A percentile compares a stretch with the other conserved stretches of the same genome.
These are phyloP conservation scores for Lathyrus aphaca DNA, from an alignment of 306 rosid genomes.

Conservation along the genomic window DNA sequence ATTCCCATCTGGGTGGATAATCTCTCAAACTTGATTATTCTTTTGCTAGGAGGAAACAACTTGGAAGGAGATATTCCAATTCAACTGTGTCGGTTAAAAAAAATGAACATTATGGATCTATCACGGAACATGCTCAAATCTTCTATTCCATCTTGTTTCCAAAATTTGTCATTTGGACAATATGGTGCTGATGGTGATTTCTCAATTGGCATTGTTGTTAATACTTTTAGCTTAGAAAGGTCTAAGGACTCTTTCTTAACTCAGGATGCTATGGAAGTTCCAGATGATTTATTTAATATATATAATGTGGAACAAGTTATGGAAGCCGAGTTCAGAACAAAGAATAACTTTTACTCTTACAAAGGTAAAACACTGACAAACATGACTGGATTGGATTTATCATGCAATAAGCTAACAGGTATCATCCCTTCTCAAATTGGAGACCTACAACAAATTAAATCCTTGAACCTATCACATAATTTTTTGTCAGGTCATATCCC, in stretches of 20 bases:
- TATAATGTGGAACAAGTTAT: not conserved
- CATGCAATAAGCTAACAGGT: not conserved
- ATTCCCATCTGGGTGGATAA: conserved; percentile 5
- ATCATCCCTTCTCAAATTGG: conserved; percentile 3
- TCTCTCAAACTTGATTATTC: not conserved
- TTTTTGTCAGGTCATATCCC: not conserved
- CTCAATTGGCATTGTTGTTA: too few relatives aligned
- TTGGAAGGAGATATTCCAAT: conserved; percentile 6
- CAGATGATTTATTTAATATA: not conserved
- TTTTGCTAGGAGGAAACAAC: conserved; percentile 25
- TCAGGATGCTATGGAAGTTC: too few relatives aligned
- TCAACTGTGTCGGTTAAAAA: not conserved
- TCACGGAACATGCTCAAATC: not conserved
- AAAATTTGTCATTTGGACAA: not conserved
- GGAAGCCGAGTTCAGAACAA: conserved; percentile 25
- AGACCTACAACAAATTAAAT: not conserved
- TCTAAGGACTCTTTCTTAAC: too few relatives aligned
- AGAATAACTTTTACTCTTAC: not conserved
- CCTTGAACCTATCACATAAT: conserved; percentile 9
- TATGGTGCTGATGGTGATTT: too few relatives aligned
- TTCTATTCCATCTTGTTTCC: conserved; percentile 1
- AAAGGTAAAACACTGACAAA: not conserved
- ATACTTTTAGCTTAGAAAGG: too few relatives aligned
- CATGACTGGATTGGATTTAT: conserved; percentile 16
- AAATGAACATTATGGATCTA: not conserved